These are phyloP conservation scores for Cladosporium sp. DNA, from an alignment of 2,329 filamentous ascomycete species.

Conservation along the genomic window DNA sequence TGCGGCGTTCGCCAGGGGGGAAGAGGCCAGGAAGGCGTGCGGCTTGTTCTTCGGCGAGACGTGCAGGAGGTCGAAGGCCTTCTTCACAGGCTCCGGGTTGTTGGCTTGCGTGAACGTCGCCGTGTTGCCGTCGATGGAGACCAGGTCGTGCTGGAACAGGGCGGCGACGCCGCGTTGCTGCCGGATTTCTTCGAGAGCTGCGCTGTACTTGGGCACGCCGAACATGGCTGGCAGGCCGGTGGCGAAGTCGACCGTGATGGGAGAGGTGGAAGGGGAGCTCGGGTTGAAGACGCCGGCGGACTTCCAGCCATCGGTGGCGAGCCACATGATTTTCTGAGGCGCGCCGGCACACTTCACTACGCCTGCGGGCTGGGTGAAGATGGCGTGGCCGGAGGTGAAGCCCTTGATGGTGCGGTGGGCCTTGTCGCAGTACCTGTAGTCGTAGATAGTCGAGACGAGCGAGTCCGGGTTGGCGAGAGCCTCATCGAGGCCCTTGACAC, in stretches of 20 bases:
- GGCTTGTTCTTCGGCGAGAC: constrained; percentile 42
- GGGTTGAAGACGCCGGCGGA: constrained; percentile 38
- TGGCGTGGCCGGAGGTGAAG: constrained; percentile 38
- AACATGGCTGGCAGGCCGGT: constrained; percentile 44
- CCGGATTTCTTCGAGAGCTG: constrained; percentile 38
- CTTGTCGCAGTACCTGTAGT: constrained; percentile 42
- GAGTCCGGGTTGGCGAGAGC: constrained; percentile 39
- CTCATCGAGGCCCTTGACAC: constrained; percentile 27
- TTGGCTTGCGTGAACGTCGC: constrained; percentile 36
- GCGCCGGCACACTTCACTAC: constrained; percentile 43
- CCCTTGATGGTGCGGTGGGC: constrained; percentile 35
- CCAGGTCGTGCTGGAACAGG: constrained; percentile 42
- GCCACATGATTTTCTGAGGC: constrained; percentile 45
- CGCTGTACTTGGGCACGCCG: constrained; percentile 42
- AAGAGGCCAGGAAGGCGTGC: constrained; percentile 40
- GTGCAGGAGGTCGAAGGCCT: constrained; percentile 41
- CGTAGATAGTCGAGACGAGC: constrained; percentile 41
- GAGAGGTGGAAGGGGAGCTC: constrained; percentile 29
- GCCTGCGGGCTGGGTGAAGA: constrained; percentile 43
- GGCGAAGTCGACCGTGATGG: constrained; percentile 40
- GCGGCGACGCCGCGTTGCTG: constrained; percentile 40
- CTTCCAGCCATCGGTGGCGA: constrained; percentile 43
- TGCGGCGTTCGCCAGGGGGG: constrained; percentile 37
- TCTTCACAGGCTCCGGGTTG: constrained; percentile 32
- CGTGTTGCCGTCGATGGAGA: constrained; percentile 40